A percentile compares a stretch with the other conserved stretches of the same genome.
phyloP scores from a whole-genome alignment of 2,329 filamentous ascomycete genomes.

The Talaromyces sp. region DNA sequence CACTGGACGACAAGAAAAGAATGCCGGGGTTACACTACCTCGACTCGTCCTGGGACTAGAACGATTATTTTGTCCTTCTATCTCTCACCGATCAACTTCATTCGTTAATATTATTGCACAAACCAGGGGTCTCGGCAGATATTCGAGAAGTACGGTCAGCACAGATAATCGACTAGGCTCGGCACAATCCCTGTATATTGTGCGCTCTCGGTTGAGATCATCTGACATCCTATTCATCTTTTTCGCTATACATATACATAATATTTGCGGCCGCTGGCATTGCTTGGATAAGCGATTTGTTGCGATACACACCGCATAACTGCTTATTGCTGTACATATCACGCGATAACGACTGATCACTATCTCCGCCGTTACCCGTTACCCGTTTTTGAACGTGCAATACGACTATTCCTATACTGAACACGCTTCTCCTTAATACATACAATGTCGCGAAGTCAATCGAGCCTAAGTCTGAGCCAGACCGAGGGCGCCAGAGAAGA shows the following conservation, averaged over 20 bases:
- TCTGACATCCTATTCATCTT: not conserved
- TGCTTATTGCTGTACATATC: not conserved
- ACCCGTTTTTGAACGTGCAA: not conserved
- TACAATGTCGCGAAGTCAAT: slow-evolving; percentile 35
- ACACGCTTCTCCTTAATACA: not conserved
- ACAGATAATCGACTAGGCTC: not conserved
- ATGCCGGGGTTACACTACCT: not conserved
- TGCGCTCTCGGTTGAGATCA: not conserved
- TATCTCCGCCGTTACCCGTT: not conserved
- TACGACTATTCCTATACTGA: not conserved
- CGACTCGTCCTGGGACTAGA: slow-evolving; percentile 9
- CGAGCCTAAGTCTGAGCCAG: slow-evolving; percentile 37
- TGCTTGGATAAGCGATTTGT: not conserved
- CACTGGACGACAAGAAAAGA: not conserved
- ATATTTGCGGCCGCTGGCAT: not conserved
- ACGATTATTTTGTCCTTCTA: not conserved
- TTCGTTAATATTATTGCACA: not conserved
- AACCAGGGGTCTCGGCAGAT: not conserved
- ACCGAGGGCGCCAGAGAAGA: slow-evolving; percentile 34
- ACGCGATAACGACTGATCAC: not conserved
- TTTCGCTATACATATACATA: not conserved
- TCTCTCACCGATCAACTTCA: not conserved
- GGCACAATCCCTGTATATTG: not conserved
- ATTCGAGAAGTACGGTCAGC: not conserved
- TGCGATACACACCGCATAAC: not conserved